A percentile compares a stretch with the other conserved stretches of the same genome.
phyloP scores from a whole-genome alignment of 768 basidiomycete species.

The Flagelloscypha sp. region DNA sequence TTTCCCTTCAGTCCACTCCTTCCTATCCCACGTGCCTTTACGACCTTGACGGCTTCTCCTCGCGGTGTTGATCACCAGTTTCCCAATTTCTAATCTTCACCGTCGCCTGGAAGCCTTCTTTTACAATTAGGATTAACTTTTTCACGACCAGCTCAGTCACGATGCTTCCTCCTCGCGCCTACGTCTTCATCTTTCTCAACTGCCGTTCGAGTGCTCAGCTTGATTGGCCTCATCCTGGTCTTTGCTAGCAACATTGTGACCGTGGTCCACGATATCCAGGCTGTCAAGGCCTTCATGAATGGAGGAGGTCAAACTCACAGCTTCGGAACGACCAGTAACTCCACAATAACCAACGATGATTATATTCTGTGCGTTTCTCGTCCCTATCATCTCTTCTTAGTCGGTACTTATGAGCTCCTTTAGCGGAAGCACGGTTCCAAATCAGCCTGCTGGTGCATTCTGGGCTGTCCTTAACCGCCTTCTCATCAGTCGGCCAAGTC shows the following conservation, averaged over 20 bases:
- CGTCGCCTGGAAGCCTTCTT: too few relatives aligned
- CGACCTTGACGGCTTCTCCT: slow-evolving; percentile 38
- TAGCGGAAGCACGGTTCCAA: slow-evolving; percentile 77
- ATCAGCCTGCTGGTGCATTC: slow-evolving; percentile 84
- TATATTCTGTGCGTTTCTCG: slow-evolving; percentile 58
- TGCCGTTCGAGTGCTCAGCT: slow-evolving; percentile 67
- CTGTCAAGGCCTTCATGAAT: slow-evolving; percentile 54
- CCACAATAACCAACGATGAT: slow-evolving; percentile 48
- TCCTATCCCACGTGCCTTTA: too few relatives aligned
- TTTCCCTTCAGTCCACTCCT: too few relatives aligned
- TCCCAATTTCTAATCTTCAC: too few relatives aligned
- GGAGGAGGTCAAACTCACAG: slow-evolving; percentile 18
- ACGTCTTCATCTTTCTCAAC: slow-evolving; percentile 74
- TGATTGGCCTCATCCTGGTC: slow-evolving; percentile 71
- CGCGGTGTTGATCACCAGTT: slow-evolving; percentile 48
- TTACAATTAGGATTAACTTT: slow-evolving; percentile 3
- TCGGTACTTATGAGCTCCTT: slow-evolving; percentile 3
- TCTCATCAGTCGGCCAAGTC: slow-evolving; percentile 79
- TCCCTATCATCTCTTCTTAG: slow-evolving; percentile 1
- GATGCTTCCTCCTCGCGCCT: slow-evolving; percentile 23
- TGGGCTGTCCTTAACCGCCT: slow-evolving; percentile 87
- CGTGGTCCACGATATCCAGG: slow-evolving; percentile 64
- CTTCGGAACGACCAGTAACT: slow-evolving; percentile 19
- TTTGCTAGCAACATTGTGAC: slow-evolving; percentile 73
- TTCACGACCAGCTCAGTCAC: too few relatives aligned